Evolutionary conservation across 352 stramenopile species (phyloP).

Genomic region (Globisporangium ultimum): DNA sequence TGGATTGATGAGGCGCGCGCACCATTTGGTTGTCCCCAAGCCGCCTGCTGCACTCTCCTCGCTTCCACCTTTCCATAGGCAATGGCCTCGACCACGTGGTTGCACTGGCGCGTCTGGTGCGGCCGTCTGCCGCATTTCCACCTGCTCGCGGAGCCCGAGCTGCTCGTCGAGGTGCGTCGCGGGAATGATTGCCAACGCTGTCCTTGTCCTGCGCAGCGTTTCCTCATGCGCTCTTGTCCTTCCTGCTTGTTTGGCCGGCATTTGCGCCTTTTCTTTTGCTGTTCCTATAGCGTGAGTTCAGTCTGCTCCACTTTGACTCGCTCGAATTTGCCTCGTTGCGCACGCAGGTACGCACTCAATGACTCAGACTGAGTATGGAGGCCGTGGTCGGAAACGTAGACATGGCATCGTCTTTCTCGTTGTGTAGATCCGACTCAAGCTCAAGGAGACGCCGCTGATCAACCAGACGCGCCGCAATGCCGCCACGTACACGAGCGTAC

Average conservation of each 20-base stretch:
- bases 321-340: conserved; percentile 32
- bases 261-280: no score
- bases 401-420: background rate
- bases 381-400: no score
- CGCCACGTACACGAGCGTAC: conserved; percentile 18
- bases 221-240: background rate
- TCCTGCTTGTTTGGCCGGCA: no score
- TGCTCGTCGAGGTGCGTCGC: conserved; percentile 22
- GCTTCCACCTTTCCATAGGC: no score
- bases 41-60: no score
- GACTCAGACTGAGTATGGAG: background rate
- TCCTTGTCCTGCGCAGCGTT: background rate
- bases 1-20: no score
- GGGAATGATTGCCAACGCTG: background rate
- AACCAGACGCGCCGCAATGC: conserved; percentile 19
- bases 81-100: conserved; percentile 30
- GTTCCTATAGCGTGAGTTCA: conserved; percentile 24
- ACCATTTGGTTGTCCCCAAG: no score
- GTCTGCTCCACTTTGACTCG: conserved; percentile 32
- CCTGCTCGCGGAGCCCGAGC: conserved; percentile 26
- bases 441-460: conserved; percentile 38
- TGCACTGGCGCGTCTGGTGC: conserved; percentile 38
- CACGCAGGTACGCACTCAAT: conserved; percentile 21
- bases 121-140: conserved; percentile 43
- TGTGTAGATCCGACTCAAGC: conserved; percentile 41